These are phyloP conservation scores for Allium cepa DNA, from an alignment of 106 monocot genomes.

Conservation along the genomic window DNA sequence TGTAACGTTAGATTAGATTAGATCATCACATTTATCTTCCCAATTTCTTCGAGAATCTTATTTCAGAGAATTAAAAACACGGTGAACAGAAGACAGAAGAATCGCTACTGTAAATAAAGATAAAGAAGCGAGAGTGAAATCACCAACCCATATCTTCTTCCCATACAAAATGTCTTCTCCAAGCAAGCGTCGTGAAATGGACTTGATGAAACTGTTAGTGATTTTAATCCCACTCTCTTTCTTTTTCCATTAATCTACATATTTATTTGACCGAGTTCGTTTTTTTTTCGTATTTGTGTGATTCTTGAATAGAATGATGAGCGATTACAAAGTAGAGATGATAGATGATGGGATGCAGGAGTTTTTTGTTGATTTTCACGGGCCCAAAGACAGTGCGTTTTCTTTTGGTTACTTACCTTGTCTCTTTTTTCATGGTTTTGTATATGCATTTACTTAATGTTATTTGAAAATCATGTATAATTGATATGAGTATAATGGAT, in stretches of 20 bases:
- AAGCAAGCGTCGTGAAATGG: conserved; percentile 73
- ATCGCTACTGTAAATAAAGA: too few relatives aligned
- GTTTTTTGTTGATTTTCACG: conserved; percentile 81
- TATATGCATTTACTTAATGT: background rate
- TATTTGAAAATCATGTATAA: background rate
- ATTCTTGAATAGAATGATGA: conserved; percentile 77
- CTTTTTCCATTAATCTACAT: conserved; percentile 1
- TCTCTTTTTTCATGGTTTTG: background rate
- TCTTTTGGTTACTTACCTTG: background rate
- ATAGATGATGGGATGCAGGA: conserved; percentile 95
- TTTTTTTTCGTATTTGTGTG: conserved; percentile 5
- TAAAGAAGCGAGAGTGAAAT: too few relatives aligned
- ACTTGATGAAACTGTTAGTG: conserved; percentile 64
- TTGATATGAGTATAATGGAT: background rate
- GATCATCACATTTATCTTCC: too few relatives aligned
- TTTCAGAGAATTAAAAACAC: too few relatives aligned
- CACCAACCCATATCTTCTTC: too few relatives aligned
- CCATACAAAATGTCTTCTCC: conserved; percentile 50
- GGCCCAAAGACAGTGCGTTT: conserved; percentile 74
- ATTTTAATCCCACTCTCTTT: background rate
- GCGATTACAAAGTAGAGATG: conserved; percentile 98
- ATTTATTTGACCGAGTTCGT: background rate
- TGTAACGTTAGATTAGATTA: too few relatives aligned
- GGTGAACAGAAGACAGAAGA: too few relatives aligned
- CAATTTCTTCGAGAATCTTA: too few relatives aligned